A percentile compares a stretch with the other conserved stretches of the same genome.
Evolutionary conservation across 2,329 filamentous ascomycete genomes (phyloP).

Genomic region (Fusarium poae): DNA sequence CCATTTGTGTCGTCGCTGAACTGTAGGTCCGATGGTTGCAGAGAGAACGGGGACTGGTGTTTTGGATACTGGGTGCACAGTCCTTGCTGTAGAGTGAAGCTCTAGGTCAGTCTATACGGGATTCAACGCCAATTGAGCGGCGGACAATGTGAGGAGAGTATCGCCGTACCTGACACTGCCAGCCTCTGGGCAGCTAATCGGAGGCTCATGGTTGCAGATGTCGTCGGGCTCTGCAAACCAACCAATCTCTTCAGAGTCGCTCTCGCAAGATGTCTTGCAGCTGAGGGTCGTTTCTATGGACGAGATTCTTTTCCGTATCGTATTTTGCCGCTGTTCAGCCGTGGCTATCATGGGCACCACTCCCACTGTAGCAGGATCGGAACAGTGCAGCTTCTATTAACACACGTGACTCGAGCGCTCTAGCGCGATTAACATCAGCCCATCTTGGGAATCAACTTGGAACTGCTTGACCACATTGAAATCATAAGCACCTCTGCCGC

Average conservation of each 20-base stretch:
- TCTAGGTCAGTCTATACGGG: conserved; percentile 31
- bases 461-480: conserved; percentile 47
- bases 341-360: conserved; percentile 1
- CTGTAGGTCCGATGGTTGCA: conserved; percentile 31
- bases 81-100: conserved; percentile 39
- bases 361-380: not conserved
- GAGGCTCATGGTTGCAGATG: conserved; percentile 69
- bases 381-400: conserved; percentile 34
- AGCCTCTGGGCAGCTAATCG: conserved; percentile 73
- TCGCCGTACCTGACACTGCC: conserved; percentile 67
- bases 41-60: conserved; percentile 37
- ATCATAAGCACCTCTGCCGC: conserved; percentile 34
- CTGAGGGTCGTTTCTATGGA: conserved; percentile 22
- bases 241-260: conserved; percentile 38
- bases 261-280: conserved; percentile 35
- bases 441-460: conserved; percentile 50
- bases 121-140: conserved; percentile 37
- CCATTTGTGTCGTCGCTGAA: conserved; percentile 59
- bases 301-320: conserved; percentile 48
- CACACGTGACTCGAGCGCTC: conserved; percentile 42
- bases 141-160: conserved; percentile 6
- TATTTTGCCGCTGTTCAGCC: conserved; percentile 46
- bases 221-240: conserved; percentile 39
- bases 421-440: conserved; percentile 56
- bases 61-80: conserved; percentile 37